Evolutionary conservation across 805 yeast species (phyloP).

Genomic region (Lipomyces kockii): DNA sequence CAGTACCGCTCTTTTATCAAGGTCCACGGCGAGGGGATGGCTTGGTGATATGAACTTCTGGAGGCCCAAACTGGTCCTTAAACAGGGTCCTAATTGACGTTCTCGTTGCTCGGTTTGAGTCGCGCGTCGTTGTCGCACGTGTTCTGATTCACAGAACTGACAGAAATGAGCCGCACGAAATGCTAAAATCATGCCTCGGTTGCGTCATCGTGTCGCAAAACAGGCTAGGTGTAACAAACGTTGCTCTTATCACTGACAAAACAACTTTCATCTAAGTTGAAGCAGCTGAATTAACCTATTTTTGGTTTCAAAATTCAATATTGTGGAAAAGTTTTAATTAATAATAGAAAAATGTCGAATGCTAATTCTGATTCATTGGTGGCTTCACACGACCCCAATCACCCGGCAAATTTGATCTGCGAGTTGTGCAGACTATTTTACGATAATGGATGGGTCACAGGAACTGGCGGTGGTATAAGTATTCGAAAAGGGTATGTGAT

Average conservation of each 20-base stretch:
- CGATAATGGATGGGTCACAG: slow-evolving; percentile 87
- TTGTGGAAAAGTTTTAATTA: neutral
- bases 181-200: neutral
- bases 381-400: slow-evolving; percentile 56
- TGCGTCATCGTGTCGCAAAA: neutral
- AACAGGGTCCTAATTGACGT: no score
- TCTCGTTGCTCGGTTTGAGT: neutral
- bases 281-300: neutral
- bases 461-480: slow-evolving; percentile 95
- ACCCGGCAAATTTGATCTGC: slow-evolving; percentile 86
- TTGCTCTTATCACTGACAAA: neutral
- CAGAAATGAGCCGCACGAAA: neutral
- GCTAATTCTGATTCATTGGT: slow-evolving; percentile 38
- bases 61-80: no score
- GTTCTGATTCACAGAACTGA: neutral
- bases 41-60: no score
- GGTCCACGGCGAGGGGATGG: no score
- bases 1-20: no score
- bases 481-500: slow-evolving; percentile 53
- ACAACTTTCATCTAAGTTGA: neutral
- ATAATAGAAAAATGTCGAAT: neutral
- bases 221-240: neutral
- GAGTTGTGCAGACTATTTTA: slow-evolving; percentile 78
- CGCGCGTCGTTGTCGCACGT: neutral
- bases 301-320: neutral